Evolutionary conservation across 2,329 filamentous ascomycete species (phyloP), one percentile per base, ranked within the genome.

Genomic region (Bipolaris victoriae): DNA sequence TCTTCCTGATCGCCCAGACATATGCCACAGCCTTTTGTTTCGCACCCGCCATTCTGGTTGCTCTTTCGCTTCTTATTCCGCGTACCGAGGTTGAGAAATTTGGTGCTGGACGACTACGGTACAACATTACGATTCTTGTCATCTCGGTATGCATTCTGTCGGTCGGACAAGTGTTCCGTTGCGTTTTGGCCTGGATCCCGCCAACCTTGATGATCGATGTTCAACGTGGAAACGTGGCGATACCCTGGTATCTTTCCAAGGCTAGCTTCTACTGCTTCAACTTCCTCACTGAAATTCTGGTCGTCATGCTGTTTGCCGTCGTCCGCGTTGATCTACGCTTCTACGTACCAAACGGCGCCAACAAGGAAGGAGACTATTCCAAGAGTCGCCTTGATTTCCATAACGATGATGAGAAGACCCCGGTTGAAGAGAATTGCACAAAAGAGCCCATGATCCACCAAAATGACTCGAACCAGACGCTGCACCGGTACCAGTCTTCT

Each of bases 231-330:
- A 50, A 45, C 15, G 52, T 60, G 31, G 11, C 54, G 7, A 7
- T 60, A 20, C 88, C 87, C 3, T 91, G 89, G 87, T 95, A 88
- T 72, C 84, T 91, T 65, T 80, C 80, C 70, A 90, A 88, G 72
- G 83, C 87, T 3, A 86, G 85, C 72, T 96, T 92, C 80, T 97
- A 95, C 78, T 77, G 84, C 69, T 91, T 96, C 80, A 90, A 91
- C 78, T 96, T 90, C 69, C 80, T 79, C 20, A 82, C 92, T 33
- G 92, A 97, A 75, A 78, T 93, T 47, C 70, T 89, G 13, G 86
- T 92, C 41, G 81, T 94, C 10, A 83, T 82, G 49, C 78, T 88
- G 10, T 94, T 90, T 76, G 82, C 88, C 1, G 64, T 90, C 13
- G 76, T 82, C 10, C 84, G 92, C 36, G 87, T 96, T 60, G 92